Percentiles rank a stretch among this genome's conserved stretches.
Conservation (phyloP, 768 basidiomycete species). For the Cyclocybe aegerita region DNA sequence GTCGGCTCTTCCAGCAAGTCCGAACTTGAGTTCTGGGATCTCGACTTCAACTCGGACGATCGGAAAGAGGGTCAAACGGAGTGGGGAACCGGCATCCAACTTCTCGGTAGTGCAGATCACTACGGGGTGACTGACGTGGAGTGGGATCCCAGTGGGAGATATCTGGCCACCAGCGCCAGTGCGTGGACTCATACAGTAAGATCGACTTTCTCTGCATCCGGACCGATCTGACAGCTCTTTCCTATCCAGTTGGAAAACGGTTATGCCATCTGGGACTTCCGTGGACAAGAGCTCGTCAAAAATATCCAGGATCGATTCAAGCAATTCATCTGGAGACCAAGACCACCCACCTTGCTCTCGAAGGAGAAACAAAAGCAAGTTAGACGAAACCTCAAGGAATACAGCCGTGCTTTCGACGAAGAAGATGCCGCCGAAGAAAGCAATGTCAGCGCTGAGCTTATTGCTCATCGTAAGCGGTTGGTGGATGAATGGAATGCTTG, state of each 20-base stretch:
- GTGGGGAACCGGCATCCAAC: constrained; percentile 84
- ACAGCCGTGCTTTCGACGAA: constrained; percentile 90
- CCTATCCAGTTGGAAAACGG: constrained; percentile 85
- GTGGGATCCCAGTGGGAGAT: constrained; percentile 97
- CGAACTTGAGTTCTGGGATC: constrained; percentile 98
- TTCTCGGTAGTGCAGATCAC: constrained; percentile 86
- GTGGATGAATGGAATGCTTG: constrained; percentile 99
- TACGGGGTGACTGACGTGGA: constrained; percentile 97
- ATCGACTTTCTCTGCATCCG: background rate
- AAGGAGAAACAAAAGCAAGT: constrained; percentile 88
- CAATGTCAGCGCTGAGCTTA: constrained; percentile 90
- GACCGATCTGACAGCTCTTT: background rate
- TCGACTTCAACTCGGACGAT: constrained; percentile 82
- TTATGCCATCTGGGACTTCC: constrained; percentile 97
- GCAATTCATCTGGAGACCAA: constrained; percentile 97
- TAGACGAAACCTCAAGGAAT: constrained; percentile 88
- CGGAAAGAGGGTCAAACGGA: constrained; percentile 61
- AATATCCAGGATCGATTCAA: constrained; percentile 93
- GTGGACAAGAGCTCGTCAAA: constrained; percentile 91
- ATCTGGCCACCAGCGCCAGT: constrained; percentile 89
- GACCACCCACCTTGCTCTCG: constrained; percentile 83
- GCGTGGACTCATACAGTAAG: constrained; percentile 90
- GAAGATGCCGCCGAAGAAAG: constrained; percentile 96
- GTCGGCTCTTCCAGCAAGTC: constrained; percentile 95
- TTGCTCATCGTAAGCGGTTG: constrained; percentile 85